These are phyloP conservation scores for Agrostemma githago DNA, from an alignment of 148 eudicot genomes.

Conservation along the genomic window DNA sequence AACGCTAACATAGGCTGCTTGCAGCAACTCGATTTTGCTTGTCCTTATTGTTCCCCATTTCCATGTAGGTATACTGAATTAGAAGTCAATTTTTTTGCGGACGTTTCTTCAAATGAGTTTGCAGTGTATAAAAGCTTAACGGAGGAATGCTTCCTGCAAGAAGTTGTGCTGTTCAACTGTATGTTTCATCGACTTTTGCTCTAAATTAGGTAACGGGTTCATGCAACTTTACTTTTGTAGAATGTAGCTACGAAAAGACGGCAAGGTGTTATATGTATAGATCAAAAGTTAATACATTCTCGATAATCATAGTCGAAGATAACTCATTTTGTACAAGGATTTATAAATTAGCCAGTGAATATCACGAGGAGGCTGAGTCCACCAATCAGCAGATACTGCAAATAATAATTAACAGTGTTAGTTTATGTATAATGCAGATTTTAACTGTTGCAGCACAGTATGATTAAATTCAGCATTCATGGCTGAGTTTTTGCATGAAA, in stretches of 20 bases:
- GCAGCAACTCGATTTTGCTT: not conserved
- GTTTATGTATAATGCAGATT: not conserved
- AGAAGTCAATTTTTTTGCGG: not conserved
- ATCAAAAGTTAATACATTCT: not conserved
- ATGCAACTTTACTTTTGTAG: not conserved
- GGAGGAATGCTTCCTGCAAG: not conserved
- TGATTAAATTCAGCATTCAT: not conserved
- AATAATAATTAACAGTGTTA: not conserved
- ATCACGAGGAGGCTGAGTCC: constrained; percentile 27
- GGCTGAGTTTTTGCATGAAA: not conserved
- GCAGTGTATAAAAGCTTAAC: not conserved
- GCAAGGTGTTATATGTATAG: not conserved
- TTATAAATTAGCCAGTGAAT: constrained; percentile 3
- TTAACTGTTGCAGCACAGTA: not conserved
- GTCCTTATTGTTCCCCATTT: not conserved
- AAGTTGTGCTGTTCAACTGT: not conserved
- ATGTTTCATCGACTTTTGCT: not conserved
- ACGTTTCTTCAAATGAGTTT: not conserved
- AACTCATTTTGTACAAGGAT: constrained; percentile 2
- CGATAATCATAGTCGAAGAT: not conserved
- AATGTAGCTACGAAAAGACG: not conserved
- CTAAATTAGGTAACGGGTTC: not conserved
- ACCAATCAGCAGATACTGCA: constrained; percentile 23
- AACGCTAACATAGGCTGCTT: not conserved
- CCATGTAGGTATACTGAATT: not conserved